Conservation (phyloP, 2,329 filamentous ascomycete species). For the Nothophoma quercina region DNA sequence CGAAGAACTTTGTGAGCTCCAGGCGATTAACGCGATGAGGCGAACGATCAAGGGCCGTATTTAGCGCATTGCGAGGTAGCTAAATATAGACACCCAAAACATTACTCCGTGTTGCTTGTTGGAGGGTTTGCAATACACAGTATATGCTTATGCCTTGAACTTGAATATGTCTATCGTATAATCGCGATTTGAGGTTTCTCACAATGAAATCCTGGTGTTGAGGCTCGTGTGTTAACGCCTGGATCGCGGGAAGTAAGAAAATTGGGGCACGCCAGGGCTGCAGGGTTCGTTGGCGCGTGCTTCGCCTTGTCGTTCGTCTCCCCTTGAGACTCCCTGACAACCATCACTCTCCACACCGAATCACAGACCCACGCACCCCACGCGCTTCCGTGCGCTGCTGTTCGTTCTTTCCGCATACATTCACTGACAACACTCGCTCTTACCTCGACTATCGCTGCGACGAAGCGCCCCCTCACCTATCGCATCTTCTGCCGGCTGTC, state of each 20-base stretch:
- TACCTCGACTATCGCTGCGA: constrained; percentile 8
- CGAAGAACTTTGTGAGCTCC: not conserved
- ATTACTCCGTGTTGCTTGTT: not conserved
- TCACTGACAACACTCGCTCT: constrained; percentile 31
- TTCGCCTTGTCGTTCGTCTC: constrained; percentile 1
- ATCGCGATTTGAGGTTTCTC: too few relatives aligned
- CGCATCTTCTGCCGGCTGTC: not conserved
- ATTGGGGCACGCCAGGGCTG: constrained; percentile 3
- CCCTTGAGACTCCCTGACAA: constrained; percentile 39
- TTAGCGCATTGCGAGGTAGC: constrained; percentile 1
- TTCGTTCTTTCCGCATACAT: constrained; percentile 24
- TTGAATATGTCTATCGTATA: too few relatives aligned
- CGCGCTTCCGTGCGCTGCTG: constrained; percentile 31
- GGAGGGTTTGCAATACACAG: too few relatives aligned
- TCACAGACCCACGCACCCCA: constrained; percentile 31
- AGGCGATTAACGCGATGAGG: not conserved
- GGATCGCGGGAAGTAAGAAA: not conserved
- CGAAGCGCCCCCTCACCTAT: constrained; percentile 9
- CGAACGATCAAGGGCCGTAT: not conserved
- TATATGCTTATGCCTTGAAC: too few relatives aligned
- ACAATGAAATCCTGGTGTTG: constrained; percentile 13
- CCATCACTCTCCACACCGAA: constrained; percentile 26
- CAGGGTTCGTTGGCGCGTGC: constrained; percentile 6
- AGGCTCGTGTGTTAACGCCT: not conserved
- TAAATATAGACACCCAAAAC: not conserved